Conservation (phyloP, 306 rosid genomes). For the Rosa chinensis region DNA sequence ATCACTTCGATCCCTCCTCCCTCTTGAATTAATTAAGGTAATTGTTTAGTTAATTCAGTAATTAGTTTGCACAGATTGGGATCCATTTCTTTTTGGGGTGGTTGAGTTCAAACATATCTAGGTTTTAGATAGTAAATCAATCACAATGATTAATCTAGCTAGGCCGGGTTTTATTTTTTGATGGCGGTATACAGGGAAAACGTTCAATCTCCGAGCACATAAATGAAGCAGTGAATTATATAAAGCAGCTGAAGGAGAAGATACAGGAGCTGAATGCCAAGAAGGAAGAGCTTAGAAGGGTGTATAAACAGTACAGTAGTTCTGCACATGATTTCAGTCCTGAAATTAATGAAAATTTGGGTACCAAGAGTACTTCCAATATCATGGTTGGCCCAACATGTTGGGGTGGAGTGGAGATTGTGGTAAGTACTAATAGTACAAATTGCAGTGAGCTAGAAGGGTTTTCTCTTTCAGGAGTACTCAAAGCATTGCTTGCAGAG, state of each 20-base stretch:
- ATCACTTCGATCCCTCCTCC: constrained; percentile 44
- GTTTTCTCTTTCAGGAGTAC: constrained; percentile 32
- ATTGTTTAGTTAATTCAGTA: neutral
- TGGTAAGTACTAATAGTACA: constrained; percentile 15
- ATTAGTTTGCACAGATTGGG: neutral
- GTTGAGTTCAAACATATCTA: neutral
- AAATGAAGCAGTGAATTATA: constrained; percentile 60
- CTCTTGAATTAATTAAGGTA: constrained; percentile 38
- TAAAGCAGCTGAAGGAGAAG: constrained; percentile 44
- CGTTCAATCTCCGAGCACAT: constrained; percentile 67
- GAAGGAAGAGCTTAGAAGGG: constrained; percentile 49
- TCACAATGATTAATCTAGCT: neutral
- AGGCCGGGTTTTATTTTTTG: constrained; percentile 31
- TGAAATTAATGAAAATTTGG: neutral
- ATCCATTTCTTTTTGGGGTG: neutral
- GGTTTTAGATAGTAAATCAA: neutral
- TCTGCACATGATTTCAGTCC: neutral
- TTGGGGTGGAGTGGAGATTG: constrained; percentile 31
- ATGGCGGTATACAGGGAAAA: constrained; percentile 55
- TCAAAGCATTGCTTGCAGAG: constrained; percentile 31
- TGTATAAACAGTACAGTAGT: constrained; percentile 4
- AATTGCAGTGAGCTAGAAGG: constrained; percentile 3
- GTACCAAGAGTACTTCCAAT: neutral
- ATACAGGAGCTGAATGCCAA: constrained; percentile 38
- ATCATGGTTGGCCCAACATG: constrained; percentile 23